Conservation (phyloP, 495 filamentous ascomycete species). For the Lophiostoma macrostomum region DNA sequence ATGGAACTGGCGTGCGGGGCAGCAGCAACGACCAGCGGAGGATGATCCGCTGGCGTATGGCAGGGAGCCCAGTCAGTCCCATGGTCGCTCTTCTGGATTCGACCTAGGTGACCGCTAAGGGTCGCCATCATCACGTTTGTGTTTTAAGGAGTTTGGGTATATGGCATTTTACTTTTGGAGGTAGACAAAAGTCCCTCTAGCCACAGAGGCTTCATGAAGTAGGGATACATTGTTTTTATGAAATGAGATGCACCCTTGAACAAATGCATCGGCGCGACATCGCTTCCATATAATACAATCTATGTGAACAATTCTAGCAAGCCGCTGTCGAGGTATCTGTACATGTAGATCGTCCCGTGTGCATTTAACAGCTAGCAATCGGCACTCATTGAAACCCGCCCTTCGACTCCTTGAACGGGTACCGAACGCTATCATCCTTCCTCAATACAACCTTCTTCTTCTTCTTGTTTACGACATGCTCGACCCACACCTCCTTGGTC, state of each 20-base stretch:
- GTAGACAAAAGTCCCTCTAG: neutral
- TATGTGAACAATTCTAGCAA: too few relatives aligned
- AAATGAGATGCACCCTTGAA: neutral
- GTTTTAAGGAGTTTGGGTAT: neutral
- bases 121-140: neutral
- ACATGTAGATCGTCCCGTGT: too few relatives aligned
- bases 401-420: conserved; percentile 71
- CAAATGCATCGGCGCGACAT: too few relatives aligned
- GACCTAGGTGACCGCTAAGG: conserved; percentile 20
- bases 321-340: too few relatives aligned
- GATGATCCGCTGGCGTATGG: conserved; percentile 29
- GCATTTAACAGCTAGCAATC: too few relatives aligned
- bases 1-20: conserved; percentile 51
- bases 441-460: conserved; percentile 81
- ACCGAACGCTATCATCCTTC: conserved; percentile 76
- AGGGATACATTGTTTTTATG: neutral
- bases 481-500: conserved; percentile 74
- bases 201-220: neutral
- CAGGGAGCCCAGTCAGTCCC: conserved; percentile 1
- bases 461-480: conserved; percentile 82
- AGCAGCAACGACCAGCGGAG: conserved; percentile 2
- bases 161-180: neutral
- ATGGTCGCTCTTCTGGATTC: conserved; percentile 23
- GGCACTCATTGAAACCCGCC: neutral
- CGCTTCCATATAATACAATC: too few relatives aligned